phyloP scores from a whole-genome alignment of 805 yeast species.

The Starmerella kuoi region DNA sequence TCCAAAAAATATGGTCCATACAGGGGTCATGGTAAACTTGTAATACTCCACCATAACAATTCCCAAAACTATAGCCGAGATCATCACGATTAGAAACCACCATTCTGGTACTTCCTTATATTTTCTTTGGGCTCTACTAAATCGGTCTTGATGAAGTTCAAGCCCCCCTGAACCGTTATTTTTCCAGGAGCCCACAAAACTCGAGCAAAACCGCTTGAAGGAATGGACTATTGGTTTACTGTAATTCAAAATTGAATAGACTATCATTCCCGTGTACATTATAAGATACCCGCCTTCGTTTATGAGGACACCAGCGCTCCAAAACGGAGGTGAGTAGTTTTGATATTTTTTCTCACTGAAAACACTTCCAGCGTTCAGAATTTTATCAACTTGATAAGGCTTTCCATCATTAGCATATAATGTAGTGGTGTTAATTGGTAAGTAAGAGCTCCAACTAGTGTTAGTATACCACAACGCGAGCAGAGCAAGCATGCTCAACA shows the following conservation, averaged over 20 bases:
- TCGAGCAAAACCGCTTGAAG: slow-evolving; percentile 21
- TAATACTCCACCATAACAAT: slow-evolving; percentile 36
- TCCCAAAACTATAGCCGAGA: slow-evolving; percentile 35
- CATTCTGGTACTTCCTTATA: slow-evolving; percentile 45
- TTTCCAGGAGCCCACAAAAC: slow-evolving; percentile 8
- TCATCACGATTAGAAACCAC: slow-evolving; percentile 36
- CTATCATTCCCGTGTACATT: slow-evolving; percentile 41
- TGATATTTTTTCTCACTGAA: slow-evolving; percentile 37
- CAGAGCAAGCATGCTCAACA: slow-evolving; percentile 28
- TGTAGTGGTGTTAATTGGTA: slow-evolving; percentile 39
- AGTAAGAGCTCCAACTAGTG: slow-evolving; percentile 38
- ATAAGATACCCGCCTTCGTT: slow-evolving; percentile 42
- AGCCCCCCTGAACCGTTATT: slow-evolving; percentile 4
- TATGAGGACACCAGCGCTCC: slow-evolving; percentile 43
- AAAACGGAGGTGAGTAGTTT: slow-evolving; percentile 45
- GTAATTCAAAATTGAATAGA: slow-evolving; percentile 37
- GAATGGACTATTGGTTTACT: slow-evolving; percentile 27
- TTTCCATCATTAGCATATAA: slow-evolving; percentile 35
- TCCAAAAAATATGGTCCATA: slow-evolving; percentile 52
- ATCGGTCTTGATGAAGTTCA: slow-evolving; percentile 16
- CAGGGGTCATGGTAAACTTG: slow-evolving; percentile 29
- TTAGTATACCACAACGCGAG: slow-evolving; percentile 35
- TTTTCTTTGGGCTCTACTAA: slow-evolving; percentile 39
- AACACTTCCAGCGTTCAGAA: slow-evolving; percentile 30
- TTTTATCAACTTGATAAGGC: slow-evolving; percentile 34